Evolutionary conservation across 306 rosid species (phyloP).

Genomic region (Acacia melanoxylon): DNA sequence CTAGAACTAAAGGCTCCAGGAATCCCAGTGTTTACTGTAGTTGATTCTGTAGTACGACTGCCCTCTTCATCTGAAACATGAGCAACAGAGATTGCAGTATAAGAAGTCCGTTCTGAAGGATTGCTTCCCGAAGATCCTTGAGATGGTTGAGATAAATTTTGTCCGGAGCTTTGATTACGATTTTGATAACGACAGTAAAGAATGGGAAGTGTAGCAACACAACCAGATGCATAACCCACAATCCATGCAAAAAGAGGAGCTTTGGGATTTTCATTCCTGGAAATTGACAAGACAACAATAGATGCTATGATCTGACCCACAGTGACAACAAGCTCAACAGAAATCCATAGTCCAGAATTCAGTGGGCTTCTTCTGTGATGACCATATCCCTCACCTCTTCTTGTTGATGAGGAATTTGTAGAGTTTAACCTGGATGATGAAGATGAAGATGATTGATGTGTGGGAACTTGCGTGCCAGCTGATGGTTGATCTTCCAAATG

Average conservation of each 20-base stretch:
- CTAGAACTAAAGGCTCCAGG: slow-evolving; percentile 40
- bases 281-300: slow-evolving; percentile 52
- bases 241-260: slow-evolving; percentile 60
- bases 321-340: slow-evolving; percentile 61
- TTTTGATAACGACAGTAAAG: slow-evolving; percentile 52
- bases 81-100: slow-evolving; percentile 41
- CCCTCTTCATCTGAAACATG: slow-evolving; percentile 45
- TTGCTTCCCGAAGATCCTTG: slow-evolving; percentile 47
- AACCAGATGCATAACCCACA: slow-evolving; percentile 64
- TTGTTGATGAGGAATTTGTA: slow-evolving; percentile 49
- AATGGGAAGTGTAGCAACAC: slow-evolving; percentile 62
- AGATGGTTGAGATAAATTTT: slow-evolving; percentile 35
- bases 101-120: slow-evolving; percentile 42
- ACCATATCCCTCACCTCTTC: slow-evolving; percentile 61
- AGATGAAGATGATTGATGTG: slow-evolving; percentile 45
- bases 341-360: slow-evolving; percentile 76
- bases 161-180: slow-evolving; percentile 40
- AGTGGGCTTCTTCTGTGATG: slow-evolving; percentile 65
- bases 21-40: slow-evolving; percentile 34
- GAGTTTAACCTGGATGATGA: slow-evolving; percentile 46
- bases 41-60: slow-evolving; percentile 32
- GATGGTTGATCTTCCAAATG: slow-evolving; percentile 37
- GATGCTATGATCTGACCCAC: slow-evolving; percentile 60
- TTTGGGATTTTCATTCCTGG: slow-evolving; percentile 53
- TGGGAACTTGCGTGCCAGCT: slow-evolving; percentile 26